phyloP scores from a whole-genome alignment of 495 filamentous ascomycete species.

The Penicillium angulare region DNA sequence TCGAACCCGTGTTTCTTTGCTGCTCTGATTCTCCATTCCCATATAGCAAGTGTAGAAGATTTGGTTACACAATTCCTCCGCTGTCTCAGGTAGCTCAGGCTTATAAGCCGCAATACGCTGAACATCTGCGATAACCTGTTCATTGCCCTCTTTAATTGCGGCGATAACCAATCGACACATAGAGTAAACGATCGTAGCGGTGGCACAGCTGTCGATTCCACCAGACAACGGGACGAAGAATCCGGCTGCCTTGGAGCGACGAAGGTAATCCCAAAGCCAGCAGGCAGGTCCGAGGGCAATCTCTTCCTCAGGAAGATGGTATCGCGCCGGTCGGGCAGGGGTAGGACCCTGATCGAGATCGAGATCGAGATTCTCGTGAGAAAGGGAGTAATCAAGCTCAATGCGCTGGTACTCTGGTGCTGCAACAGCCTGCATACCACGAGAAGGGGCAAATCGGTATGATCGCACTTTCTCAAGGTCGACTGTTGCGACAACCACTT shows the following conservation, averaged over 20 bases:
- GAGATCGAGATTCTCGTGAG: slow-evolving; percentile 27
- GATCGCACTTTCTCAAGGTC: slow-evolving; percentile 69
- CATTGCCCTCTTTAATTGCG: slow-evolving; percentile 46
- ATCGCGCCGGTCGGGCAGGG: slow-evolving; percentile 40
- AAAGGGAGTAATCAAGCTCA: slow-evolving; percentile 30
- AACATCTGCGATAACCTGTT: slow-evolving; percentile 10
- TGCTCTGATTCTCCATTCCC: slow-evolving; percentile 13
- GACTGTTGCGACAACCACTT: slow-evolving; percentile 73
- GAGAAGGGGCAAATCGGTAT: slow-evolving; percentile 26
- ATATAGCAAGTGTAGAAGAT: slow-evolving; percentile 9
- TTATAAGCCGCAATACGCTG: slow-evolving; percentile 12
- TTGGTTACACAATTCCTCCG: slow-evolving; percentile 13
- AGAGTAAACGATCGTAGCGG: slow-evolving; percentile 64
- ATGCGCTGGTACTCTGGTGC: slow-evolving; percentile 29
- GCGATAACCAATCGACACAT: slow-evolving; percentile 72
- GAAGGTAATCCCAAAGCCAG: slow-evolving; percentile 82
- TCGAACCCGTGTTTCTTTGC: slow-evolving; percentile 10
- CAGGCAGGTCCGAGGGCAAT: slow-evolving; percentile 65
- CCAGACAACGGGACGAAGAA: slow-evolving; percentile 59
- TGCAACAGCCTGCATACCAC: slow-evolving; percentile 32
- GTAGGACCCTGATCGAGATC: slow-evolving; percentile 26
- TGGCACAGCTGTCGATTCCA: slow-evolving; percentile 63
- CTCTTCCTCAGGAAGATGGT: slow-evolving; percentile 68
- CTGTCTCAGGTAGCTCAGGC: slow-evolving; percentile 5
- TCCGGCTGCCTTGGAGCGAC: slow-evolving; percentile 58